Evolutionary conservation across 2,329 filamentous ascomycete genomes (phyloP), one percentile per base, ranked within the genome.

Genomic region (Penicillium crustosum): DNA sequence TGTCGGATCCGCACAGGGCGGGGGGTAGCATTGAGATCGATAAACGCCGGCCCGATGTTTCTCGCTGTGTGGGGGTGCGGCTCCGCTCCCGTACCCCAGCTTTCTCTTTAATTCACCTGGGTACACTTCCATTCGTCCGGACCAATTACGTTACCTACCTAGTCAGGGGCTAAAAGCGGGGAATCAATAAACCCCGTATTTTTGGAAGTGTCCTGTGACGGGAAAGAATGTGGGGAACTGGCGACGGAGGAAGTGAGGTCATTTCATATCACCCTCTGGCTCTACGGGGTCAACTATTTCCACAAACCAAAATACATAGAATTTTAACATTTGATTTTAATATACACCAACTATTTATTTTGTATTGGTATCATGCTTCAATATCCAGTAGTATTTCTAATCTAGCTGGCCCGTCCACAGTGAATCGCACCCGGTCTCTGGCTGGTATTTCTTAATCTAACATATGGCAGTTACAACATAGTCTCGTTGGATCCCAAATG

Each of bases 1-100:
- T 4, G 1, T 21, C 19, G 42, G 43, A 5, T 6, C 2, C 35
- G n/a, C 9, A 19, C 9, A 48, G n/a, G 10, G 52, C 35, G 52
- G 52, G 52, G 52, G 7, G 10, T 33, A 27, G 33, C 33, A 21
- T 17, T 5, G 9, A 21, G 13, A 25, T 54, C 52, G 52, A 54
- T 33, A 54, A 54, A 23, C n/a, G 9, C 52, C 52, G 52, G 43
- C 27, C 52, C 52, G 52, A 33, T 35, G 25, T 10, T 54, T 54
- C 17, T 54, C 52, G 51, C 19, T 31, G 17, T 25, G 10, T 23
- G 21, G 19, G 25, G 9, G 31, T 23, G 23, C 27, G 10, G 10
- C n/a, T 39, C 35, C 35, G 35, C 35, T 38, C 25, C 9, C 12
- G n/a, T 8, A 7, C 17, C 17, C 29, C 23, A n/a, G 2, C 2